Evolutionary conservation across 345 rosid species (phyloP).

Genomic region (Carallia brachiata): DNA sequence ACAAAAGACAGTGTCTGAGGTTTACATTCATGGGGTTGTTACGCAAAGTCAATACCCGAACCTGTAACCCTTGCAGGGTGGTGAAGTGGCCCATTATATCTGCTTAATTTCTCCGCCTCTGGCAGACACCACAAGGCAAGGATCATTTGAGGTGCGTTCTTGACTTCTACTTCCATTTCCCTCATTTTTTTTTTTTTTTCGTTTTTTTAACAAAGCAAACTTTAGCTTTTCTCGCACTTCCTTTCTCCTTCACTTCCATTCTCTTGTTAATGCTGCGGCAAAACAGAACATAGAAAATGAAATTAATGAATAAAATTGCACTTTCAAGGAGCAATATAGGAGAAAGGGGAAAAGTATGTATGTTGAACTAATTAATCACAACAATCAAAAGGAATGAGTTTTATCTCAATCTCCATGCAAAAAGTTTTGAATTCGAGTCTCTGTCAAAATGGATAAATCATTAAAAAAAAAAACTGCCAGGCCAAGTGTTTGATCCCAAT

Average conservation of each 20-base stretch:
- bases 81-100: slow-evolving; percentile 10
- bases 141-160: slow-evolving; percentile 76
- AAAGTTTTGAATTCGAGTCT: no score
- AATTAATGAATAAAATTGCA: background rate
- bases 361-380: no score
- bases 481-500: no score
- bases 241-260: background rate
- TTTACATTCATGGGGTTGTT: slow-evolving; percentile 7
- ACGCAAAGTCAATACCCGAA: slow-evolving; percentile 81
- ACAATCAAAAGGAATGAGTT: no score
- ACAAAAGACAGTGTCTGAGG: background rate
- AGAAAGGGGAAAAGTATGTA: no score
- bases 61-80: slow-evolving; percentile 41
- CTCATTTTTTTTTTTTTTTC: background rate
- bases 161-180: slow-evolving; percentile 48
- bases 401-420: no score
- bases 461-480: no score
- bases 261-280: background rate
- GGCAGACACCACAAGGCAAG: slow-evolving; percentile 33
- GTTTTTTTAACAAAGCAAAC: background rate
- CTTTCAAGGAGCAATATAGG: background rate
- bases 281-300: background rate
- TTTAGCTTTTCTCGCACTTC: background rate
- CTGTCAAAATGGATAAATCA: no score
- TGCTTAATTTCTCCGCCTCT: slow-evolving; percentile 11